Base-by-base conservation (phyloP, 441 rosid species). In the Flueggea neowawraea region DNA sequence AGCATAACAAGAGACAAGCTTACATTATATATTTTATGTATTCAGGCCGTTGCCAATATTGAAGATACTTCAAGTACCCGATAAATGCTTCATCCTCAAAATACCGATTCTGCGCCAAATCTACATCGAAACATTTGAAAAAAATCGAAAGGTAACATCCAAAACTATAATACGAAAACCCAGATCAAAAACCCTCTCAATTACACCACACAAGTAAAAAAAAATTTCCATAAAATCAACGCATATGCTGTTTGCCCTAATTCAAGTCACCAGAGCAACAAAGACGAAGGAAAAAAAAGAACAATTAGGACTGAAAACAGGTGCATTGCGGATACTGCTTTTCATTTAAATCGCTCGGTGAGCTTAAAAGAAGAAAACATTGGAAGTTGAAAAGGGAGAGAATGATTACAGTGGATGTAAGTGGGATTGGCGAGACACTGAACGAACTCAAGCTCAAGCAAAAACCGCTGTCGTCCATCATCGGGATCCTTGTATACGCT, bases 351-450 rank as follows among this genome's bases (percentile, higher is more conserved):
- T 22, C 28, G 28, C 1, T 22, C 28, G 28, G 28, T 22, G 28
- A 22, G 28, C 28, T 22, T 22, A 22, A 22, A 22, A 22, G 28
- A 22, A 22, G 28, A 22, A 22, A 22, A 22, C 28, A 22, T 43
- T 28, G 56, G 22, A 56, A 32, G 36, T 50, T 57, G 66, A 61
- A 13, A 52, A 13, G 16, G 12, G n/a, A 58, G 49, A 22, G 28
- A 14, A 16, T 14, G 60, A 88, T 62, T 74, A 92, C 99, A 87
- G 69, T 90, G 98, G 67, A 95, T 95, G 66, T 95, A 92, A 63
- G 96, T 95, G 47, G 99, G 99, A 69, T 95, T 95, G 15, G 96
- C 97, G 16, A 95, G 93, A 72, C 98, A 95, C 17, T 95, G 99
- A 52, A 92, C 75, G 70, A 95, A 95, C 63, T 95, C 99, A 71